Evolutionary conservation across 441 rosid genomes (phyloP).

Genomic region (Brassica hybrid): DNA sequence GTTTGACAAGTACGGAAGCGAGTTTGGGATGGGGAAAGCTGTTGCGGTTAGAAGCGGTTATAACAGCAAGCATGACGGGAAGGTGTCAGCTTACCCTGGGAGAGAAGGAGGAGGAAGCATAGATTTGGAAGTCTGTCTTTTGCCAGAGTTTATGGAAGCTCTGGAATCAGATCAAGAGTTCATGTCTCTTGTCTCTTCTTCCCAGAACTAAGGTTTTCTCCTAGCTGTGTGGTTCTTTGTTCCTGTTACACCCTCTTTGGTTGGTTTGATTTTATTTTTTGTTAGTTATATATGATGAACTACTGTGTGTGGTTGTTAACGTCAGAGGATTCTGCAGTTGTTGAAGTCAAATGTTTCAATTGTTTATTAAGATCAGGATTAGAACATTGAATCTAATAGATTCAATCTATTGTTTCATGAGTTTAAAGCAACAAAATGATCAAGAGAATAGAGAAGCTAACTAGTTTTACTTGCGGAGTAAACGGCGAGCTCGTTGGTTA

Average conservation of each 20-base stretch:
- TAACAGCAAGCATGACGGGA: slow-evolving; percentile 66
- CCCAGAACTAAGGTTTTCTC: not conserved
- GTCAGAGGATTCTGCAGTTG: too few relatives aligned
- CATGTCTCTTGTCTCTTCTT: slow-evolving; percentile 2
- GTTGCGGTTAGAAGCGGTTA: slow-evolving; percentile 60
- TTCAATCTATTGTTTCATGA: too few relatives aligned
- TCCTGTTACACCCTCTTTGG: too few relatives aligned
- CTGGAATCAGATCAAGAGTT: not conserved
- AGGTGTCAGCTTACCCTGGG: slow-evolving; percentile 66
- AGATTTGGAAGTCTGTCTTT: not conserved
- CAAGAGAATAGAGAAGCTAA: not conserved
- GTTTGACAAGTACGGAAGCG: slow-evolving; percentile 69
- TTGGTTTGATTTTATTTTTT: too few relatives aligned
- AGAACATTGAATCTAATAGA: too few relatives aligned
- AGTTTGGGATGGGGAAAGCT: slow-evolving; percentile 42
- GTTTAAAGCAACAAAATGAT: not conserved
- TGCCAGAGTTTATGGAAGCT: slow-evolving; percentile 6
- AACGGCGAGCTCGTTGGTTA: slow-evolving; percentile 62
- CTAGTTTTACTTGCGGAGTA: slow-evolving; percentile 72
- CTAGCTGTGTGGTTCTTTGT: too few relatives aligned
- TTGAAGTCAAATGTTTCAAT: too few relatives aligned
- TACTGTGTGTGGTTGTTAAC: too few relatives aligned
- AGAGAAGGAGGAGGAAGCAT: slow-evolving; percentile 54
- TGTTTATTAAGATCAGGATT: too few relatives aligned
- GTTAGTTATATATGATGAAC: too few relatives aligned